Evolutionary conservation across 495 filamentous ascomycete genomes (phyloP), one percentile per base, ranked within the genome.

Genomic region (Penicillium cataractarum): DNA sequence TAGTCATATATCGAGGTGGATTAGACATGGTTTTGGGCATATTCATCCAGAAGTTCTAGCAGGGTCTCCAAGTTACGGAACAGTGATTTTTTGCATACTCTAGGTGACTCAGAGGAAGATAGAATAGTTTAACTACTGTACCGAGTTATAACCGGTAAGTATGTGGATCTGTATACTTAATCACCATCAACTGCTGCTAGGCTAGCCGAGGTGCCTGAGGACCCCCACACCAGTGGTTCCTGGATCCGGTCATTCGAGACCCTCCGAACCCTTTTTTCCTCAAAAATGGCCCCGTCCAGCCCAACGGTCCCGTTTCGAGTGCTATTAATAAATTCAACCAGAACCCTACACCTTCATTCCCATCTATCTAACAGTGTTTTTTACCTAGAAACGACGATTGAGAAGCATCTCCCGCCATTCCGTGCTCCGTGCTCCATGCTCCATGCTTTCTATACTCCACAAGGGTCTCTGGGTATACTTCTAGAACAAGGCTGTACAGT

Each of bases 181-280:
- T n/a, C n/a, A n/a, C n/a, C n/a, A n/a, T n/a, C n/a, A n/a, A n/a
- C n/a, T n/a, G n/a, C n/a, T n/a, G n/a, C n/a, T n/a, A n/a, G n/a
- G n/a, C n/a, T n/a, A 22, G 21, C 42, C 42, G 24, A 21, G 24
- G 6, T 54, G 31, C 51, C 51, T 54, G 51, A 54, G 50, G 50
- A 4, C 35, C 27, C 32, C n/a, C n/a, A n/a, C n/a, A n/a, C n/a
- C n/a, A n/a, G n/a, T 44, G 17, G 32, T 50, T 19, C 35, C 51
- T 53, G 58, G 29, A 48, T 57, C 53, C 49, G 46, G 37, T 35
- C 26, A 17, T 52, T 52, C 26, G 44, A 57, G 48, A 54, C 54
- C 35, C 31, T n/a, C 17, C 24, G 37, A 57, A n/a, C 54, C 54
- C 37, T 57, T 24, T n/a, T n/a, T n/a, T n/a, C 6, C 21, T 35